phyloP scores from a whole-genome alignment of 768 basidiomycete species.

The Phlebiopsis flavidoalba region DNA sequence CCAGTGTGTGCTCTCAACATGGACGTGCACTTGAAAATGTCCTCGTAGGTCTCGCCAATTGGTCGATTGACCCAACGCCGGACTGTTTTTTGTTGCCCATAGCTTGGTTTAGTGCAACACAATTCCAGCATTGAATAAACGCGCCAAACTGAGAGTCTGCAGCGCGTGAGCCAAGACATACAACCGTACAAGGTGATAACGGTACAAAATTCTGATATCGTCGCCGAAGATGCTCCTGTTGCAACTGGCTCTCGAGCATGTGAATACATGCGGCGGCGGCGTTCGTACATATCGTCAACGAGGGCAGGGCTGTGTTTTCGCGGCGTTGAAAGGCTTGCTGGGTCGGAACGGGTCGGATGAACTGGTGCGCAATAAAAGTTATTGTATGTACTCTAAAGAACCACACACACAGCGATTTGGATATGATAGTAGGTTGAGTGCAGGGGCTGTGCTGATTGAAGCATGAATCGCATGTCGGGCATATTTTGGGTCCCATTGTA shows the following conservation, averaged over 20 bases:
- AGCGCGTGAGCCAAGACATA: not conserved
- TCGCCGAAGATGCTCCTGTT: conserved; percentile 14
- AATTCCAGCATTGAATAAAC: conserved; percentile 34
- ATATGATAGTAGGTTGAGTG: conserved; percentile 40
- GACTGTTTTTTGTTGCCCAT: conserved; percentile 32
- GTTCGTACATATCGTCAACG: conserved; percentile 44
- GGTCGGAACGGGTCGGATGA: conserved; percentile 71
- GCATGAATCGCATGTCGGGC: conserved; percentile 17
- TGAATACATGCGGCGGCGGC: conserved; percentile 41
- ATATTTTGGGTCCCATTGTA: conserved; percentile 24
- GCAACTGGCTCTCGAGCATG: conserved; percentile 33
- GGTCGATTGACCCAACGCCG: conserved; percentile 11
- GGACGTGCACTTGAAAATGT: conserved; percentile 36
- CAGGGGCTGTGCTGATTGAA: conserved; percentile 33
- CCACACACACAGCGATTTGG: too few species aligned
- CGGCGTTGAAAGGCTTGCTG: conserved; percentile 33
- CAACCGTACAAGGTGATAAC: too few species aligned
- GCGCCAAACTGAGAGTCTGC: conserved; percentile 18
- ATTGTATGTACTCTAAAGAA: too few species aligned
- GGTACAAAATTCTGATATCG: conserved; percentile 8
- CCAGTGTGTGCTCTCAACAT: conserved; percentile 27
- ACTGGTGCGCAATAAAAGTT: too few species aligned
- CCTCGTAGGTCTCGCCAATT: conserved; percentile 31
- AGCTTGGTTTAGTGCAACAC: conserved; percentile 42
- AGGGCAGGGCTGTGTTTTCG: conserved; percentile 34